These are phyloP conservation scores for Corymbia maculata DNA, from an alignment of 345 rosid species.

Conservation along the genomic window DNA sequence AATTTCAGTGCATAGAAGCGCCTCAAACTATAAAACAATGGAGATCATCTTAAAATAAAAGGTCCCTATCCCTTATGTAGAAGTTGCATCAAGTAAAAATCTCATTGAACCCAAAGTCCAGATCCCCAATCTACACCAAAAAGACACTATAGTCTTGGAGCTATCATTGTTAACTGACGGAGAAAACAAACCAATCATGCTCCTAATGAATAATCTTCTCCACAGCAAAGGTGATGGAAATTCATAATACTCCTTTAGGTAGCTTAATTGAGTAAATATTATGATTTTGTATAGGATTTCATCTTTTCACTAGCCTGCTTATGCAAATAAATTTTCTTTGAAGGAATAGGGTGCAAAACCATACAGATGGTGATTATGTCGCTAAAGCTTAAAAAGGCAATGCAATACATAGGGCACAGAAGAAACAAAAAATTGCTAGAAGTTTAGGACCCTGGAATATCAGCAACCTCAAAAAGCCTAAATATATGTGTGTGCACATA, in stretches of 20 bases:
- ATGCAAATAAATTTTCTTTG: not conserved
- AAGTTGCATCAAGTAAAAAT: not conserved
- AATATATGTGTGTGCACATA: not conserved
- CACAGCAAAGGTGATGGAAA: not conserved
- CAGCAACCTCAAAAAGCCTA: not conserved
- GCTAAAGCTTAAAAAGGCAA: not conserved
- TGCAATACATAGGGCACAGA: not conserved
- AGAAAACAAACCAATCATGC: not conserved
- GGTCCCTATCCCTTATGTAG: not conserved
- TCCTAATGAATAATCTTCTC: not conserved
- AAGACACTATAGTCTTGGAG: not conserved
- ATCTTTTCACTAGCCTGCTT: not conserved
- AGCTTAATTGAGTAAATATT: not conserved
- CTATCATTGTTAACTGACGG: not conserved
- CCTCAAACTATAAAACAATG: not conserved
- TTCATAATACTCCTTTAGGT: not conserved
- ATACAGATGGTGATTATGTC: not conserved
- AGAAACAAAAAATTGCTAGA: not conserved
- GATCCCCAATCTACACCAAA: not conserved
- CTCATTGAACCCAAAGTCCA: not conserved
- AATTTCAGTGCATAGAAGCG: not conserved
- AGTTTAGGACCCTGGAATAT: not conserved
- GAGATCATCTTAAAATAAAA: not conserved
- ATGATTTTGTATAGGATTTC: not conserved
- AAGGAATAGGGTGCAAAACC: not conserved